Conservation (phyloP, 2,329 filamentous ascomycete genomes). For the Microsporum ferrugineum region DNA sequence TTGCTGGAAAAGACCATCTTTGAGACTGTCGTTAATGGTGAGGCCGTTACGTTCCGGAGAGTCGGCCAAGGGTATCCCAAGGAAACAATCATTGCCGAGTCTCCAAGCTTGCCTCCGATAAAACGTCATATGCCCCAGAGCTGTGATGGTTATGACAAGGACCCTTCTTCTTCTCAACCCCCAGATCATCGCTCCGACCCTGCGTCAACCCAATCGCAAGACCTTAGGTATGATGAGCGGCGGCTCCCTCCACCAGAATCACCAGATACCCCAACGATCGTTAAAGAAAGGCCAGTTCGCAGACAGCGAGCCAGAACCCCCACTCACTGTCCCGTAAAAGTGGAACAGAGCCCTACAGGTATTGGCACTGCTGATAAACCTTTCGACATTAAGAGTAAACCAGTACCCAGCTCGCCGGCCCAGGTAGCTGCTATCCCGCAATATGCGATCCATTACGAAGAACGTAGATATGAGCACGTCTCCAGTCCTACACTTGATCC, state of each 20-base stretch:
- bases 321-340: conserved; percentile 10
- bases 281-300: conserved; percentile 15
- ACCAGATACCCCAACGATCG: conserved; percentile 9
- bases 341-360: conserved; percentile 4
- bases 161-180: background rate
- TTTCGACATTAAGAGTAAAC: conserved; percentile 28
- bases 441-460: background rate
- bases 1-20: conserved; percentile 24
- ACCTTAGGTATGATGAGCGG: conserved; percentile 7
- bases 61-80: background rate
- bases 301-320: conserved; percentile 5
- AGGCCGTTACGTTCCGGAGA: conserved; percentile 21
- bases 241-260: conserved; percentile 8
- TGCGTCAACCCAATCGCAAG: conserved; percentile 13
- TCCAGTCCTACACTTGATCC: background rate
- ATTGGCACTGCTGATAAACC: conserved; percentile 12
- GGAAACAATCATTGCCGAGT: background rate
- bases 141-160: background rate
- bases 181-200: conserved; percentile 4
- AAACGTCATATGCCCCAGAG: background rate
- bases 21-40: conserved; percentile 20
- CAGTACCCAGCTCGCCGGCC: conserved; percentile 14
- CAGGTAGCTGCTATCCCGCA: background rate
- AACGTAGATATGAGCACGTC: background rate
- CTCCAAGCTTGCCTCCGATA: background rate